Base-by-base conservation (phyloP, 371 early-diverging fungal species). In the Conidiobolus incongruus region DNA sequence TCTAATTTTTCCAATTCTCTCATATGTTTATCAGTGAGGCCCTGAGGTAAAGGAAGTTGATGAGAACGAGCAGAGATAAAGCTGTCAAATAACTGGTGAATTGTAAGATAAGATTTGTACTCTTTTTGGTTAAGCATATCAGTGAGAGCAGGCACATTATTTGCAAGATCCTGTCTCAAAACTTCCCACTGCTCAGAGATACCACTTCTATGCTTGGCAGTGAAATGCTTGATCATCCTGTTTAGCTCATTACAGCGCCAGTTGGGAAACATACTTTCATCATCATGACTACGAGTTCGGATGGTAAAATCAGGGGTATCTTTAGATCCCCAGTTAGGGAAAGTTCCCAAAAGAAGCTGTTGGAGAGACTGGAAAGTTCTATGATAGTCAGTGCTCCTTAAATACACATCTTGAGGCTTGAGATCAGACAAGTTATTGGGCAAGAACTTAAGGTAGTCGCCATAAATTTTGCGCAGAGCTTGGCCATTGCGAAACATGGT, bases 321-420 rank as follows among this genome's bases (percentile, higher is more conserved):
- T n/a, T n/a, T n/a, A 31, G 56, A 58, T 2, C 39, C 49, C 5
- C 44, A 15, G 2, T 81, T 79, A 54, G 73, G 77, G 43, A 81
- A 61, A 0, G 81, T 77, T 34, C 58, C 62, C 2, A 62, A 56
- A 21, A 84, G 46, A 13, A 76, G 39, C 45, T 76, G 77, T 48
- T 77, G 77, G 20, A 81, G 62, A 19, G 75, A 75, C 41, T 81
- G 81, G 45, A 77, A 62, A 3, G 85, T 70, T 36, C 85, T 68
- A 3, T 65, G 52, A 49, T 72, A 81, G 37, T 71, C 74, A 5
- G 75, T 70, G 39, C 67, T 65, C 39, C 81, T 66, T 35, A 84
- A 54, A 41, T 71, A 72, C 15, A 76, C 48, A 0, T 52, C 35
- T 12, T 56, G 42, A n/a, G 54, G 53, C 40, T 65, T 59, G 40